Evolutionary conservation across 2,329 filamentous ascomycete species (phyloP).

Genomic region (Fusarium citri): DNA sequence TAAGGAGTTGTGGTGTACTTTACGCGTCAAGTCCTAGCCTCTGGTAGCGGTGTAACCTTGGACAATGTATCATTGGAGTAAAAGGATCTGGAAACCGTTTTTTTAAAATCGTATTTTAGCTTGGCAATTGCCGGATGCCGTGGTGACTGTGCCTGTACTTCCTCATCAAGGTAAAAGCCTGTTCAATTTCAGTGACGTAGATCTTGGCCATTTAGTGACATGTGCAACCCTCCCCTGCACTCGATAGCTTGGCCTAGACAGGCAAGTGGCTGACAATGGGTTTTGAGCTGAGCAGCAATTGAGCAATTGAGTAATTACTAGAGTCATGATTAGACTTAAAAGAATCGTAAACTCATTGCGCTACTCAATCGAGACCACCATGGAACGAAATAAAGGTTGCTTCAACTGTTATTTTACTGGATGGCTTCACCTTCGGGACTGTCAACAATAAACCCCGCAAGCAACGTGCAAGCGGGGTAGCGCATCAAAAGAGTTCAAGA

Average conservation of each 20-base stretch:
- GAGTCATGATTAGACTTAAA: slow-evolving; percentile 12
- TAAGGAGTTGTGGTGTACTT: neutral
- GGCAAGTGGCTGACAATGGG: slow-evolving; percentile 22
- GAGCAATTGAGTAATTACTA: neutral
- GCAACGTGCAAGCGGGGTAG: slow-evolving; percentile 20
- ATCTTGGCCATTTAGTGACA: slow-evolving; percentile 15
- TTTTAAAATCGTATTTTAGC: neutral
- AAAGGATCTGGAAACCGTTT: neutral
- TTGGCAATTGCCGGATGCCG: slow-evolving; percentile 2
- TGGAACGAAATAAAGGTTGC: neutral
- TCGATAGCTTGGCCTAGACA: neutral
- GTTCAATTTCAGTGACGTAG: slow-evolving; percentile 3
- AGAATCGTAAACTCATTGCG: neutral
- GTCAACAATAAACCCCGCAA: slow-evolving; percentile 6
- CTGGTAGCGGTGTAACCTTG: neutral
- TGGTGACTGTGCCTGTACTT: neutral
- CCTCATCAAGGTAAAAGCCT: slow-evolving; percentile 5
- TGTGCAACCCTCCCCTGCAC: slow-evolving; percentile 15
- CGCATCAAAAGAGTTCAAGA: slow-evolving; percentile 24
- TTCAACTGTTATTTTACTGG: neutral
- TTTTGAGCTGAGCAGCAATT: neutral
- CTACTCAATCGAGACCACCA: neutral
- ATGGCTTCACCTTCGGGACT: neutral
- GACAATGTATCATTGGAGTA: neutral
- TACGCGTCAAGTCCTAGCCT: neutral